Percentiles rank a stretch among this genome's conserved stretches.
phyloP scores from a whole-genome alignment of 2,329 filamentous ascomycete species.

The Grosmannia penicillata region DNA sequence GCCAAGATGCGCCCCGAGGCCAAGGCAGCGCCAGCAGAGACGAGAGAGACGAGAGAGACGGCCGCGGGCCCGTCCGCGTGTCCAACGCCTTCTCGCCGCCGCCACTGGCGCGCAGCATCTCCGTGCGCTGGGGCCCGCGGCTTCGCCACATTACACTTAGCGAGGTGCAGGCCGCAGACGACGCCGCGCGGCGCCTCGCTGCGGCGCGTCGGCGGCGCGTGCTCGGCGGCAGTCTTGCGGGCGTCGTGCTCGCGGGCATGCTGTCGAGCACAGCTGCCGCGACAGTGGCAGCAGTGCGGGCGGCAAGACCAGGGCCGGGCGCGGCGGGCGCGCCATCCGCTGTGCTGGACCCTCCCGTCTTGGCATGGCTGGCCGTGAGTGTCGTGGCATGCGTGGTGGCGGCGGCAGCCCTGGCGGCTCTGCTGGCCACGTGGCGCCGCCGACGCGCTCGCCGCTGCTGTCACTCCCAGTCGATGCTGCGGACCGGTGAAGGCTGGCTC shows the following conservation, averaged over 20 bases:
- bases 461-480: too few relatives aligned
- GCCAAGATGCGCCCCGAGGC: not conserved
- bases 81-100: not conserved
- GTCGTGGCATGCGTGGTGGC: not conserved
- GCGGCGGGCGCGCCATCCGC: too few relatives aligned
- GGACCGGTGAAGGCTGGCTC: not conserved
- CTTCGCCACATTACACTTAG: conserved; percentile 4
- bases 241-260: not conserved
- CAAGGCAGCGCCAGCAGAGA: not conserved
- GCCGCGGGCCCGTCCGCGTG: too few relatives aligned
- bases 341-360: too few relatives aligned
- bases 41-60: not conserved
- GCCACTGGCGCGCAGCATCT: conserved; percentile 3
- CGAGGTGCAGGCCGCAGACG: conserved; percentile 6
- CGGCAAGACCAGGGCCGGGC: too few relatives aligned
- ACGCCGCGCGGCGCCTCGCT: conserved; percentile 1
- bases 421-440: not conserved
- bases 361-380: conserved; percentile 4
- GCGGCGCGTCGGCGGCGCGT: conserved; percentile 3
- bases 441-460: not conserved
- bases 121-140: conserved; percentile 6
- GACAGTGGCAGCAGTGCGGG: conserved; percentile 4
- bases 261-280: conserved; percentile 5
- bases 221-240: conserved; percentile 1
- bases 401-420: not conserved